Evolutionary conservation across 371 early-diverging fungal genomes (phyloP).

Genomic region (Mucor ambiguus): DNA sequence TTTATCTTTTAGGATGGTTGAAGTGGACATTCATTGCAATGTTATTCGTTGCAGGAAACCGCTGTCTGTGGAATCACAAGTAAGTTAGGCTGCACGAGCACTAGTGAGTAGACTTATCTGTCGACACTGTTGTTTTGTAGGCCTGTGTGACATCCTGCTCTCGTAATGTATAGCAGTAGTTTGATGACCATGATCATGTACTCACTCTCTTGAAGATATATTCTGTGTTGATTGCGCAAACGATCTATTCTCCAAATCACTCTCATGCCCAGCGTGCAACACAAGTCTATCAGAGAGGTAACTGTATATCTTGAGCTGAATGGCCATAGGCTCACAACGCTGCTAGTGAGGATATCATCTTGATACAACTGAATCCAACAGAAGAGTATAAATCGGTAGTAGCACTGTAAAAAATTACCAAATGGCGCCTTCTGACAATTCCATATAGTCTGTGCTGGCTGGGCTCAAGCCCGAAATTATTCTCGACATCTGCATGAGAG

Average conservation of each 20-base stretch:
- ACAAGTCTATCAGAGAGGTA: slow-evolving; percentile 51
- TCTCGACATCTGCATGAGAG: slow-evolving; percentile 76
- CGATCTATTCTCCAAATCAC: slow-evolving; percentile 53
- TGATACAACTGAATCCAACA: slow-evolving; percentile 69
- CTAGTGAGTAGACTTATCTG: slow-evolving; percentile 5
- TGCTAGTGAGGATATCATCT: slow-evolving; percentile 68
- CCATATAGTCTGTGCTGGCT: slow-evolving; percentile 64
- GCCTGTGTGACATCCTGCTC: slow-evolving; percentile 80
- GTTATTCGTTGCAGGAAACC: slow-evolving; percentile 57
- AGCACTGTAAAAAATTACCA: not conserved
- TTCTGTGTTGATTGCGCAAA: slow-evolving; percentile 78
- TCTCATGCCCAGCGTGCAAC: slow-evolving; percentile 80
- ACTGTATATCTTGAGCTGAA: not conserved
- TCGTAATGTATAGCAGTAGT: slow-evolving; percentile 44
- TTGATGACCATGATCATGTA: not conserved
- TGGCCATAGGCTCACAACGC: not conserved
- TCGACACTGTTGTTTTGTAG: slow-evolving; percentile 21
- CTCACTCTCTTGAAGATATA: slow-evolving; percentile 56
- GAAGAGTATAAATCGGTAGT: slow-evolving; percentile 70
- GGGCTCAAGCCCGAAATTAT: slow-evolving; percentile 75
- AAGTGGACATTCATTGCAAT: slow-evolving; percentile 61
- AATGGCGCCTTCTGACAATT: not conserved
- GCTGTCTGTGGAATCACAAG: slow-evolving; percentile 38
- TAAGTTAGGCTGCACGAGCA: not conserved
- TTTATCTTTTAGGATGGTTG: slow-evolving; percentile 12